These are phyloP conservation scores for Arthrobotrys conoides DNA, from an alignment of 2,329 filamentous ascomycete species.

Conservation along the genomic window DNA sequence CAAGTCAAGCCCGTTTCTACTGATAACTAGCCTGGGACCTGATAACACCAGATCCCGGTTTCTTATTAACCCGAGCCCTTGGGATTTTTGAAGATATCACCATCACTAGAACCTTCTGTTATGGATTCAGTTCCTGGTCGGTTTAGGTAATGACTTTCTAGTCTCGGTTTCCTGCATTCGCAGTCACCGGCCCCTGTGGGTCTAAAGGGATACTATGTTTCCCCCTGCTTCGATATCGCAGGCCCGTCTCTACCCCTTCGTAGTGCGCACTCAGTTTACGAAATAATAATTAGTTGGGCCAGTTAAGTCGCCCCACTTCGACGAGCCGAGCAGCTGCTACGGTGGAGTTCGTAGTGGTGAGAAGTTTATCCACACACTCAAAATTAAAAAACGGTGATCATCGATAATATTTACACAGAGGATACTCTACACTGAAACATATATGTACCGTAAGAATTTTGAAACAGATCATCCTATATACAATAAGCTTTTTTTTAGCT, in stretches of 20 bases:
- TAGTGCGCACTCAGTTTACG: too few relatives aligned
- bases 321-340: not conserved
- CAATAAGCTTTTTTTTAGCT: conserved; percentile 13
- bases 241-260: too few relatives aligned
- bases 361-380: not conserved
- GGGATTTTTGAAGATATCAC: not conserved
- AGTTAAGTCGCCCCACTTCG: too few relatives aligned
- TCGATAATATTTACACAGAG: conserved; percentile 17
- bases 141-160: not conserved
- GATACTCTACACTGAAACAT: not conserved
- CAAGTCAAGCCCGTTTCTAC: not conserved
- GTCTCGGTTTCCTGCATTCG: not conserved
- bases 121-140: not conserved
- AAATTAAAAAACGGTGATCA: not conserved
- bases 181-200: not conserved
- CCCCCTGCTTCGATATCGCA: too few relatives aligned
- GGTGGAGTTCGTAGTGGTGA: not conserved
- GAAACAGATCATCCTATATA: conserved; percentile 7
- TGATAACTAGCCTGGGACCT: not conserved
- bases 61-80: not conserved
- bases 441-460: not conserved
- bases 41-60: not conserved
- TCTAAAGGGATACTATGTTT: not conserved
- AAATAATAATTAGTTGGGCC: too few relatives aligned
- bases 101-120: not conserved